These are phyloP conservation scores for Cladosporium sp. DNA, from an alignment of 2,329 filamentous ascomycete species.

Conservation along the genomic window DNA sequence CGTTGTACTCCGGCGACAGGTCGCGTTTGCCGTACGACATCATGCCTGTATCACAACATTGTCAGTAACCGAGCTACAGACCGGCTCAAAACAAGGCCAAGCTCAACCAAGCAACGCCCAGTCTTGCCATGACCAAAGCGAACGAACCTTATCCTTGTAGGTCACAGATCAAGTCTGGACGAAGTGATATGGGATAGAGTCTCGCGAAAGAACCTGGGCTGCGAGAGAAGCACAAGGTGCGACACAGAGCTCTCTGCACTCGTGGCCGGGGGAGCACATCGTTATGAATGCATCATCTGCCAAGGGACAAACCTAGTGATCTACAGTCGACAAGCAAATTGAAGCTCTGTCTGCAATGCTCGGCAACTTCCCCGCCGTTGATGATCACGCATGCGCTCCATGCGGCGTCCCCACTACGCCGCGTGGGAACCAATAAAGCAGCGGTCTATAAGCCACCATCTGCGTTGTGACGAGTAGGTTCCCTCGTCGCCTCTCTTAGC, in stretches of 20 bases:
- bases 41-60: not conserved
- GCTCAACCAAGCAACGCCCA: slow-evolving; percentile 19
- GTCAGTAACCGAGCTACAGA: not conserved
- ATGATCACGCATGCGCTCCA: slow-evolving; percentile 9
- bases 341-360: slow-evolving; percentile 13
- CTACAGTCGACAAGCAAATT: slow-evolving; percentile 13
- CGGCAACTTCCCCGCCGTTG: slow-evolving; percentile 12
- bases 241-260: not conserved
- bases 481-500: not conserved
- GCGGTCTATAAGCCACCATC: not conserved
- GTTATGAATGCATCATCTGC: slow-evolving; percentile 12
- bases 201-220: not conserved
- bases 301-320: slow-evolving; percentile 4
- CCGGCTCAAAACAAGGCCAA: not conserved
- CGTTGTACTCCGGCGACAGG: slow-evolving; percentile 22
- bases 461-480: not conserved
- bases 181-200: too few relatives aligned
- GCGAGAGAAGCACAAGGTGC: not conserved
- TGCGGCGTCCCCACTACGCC: slow-evolving; percentile 14
- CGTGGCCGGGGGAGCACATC: not conserved
- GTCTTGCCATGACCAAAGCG: not conserved
- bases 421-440: not conserved
- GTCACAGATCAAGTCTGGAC: not conserved
- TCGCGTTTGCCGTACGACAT: slow-evolving; percentile 25
- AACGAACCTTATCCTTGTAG: not conserved